Base-by-base conservation (phyloP, 192 early-diverging fungal species). In the Physocladia obscura region DNA sequence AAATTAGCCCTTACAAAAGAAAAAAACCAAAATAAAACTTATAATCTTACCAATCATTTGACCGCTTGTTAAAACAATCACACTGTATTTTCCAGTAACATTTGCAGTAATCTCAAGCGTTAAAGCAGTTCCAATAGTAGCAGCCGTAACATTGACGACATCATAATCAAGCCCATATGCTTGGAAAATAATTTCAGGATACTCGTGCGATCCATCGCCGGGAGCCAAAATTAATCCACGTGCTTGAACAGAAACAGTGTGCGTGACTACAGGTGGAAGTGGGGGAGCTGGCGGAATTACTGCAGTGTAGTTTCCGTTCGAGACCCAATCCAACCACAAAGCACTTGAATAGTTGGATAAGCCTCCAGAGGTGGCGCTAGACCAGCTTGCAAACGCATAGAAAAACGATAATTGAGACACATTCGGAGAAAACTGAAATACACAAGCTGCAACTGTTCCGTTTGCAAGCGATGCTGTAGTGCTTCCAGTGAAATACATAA, bases 321-420 rank as follows among this genome's bases (percentile, higher is more conserved):
- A 47, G 11, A 47, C 44, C 44, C 44, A 47, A n/a, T n/a, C n/a
- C 11, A 47, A n/a, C 44, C 44, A 47, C 11, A 47, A 13, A 13
- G 11, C 44, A n/a, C n/a, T 47, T 11, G 44, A 13, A n/a, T 47
- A 47, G 11, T n/a, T 47, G 11, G 44, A 47, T 13, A 47, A 13
- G n/a, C 44, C 44, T n/a, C n/a, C 11, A 47, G n/a, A n/a, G 44
- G 11, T 47, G 44, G 11, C 44, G n/a, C 11, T 47, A 13, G 44
- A 11, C 44, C 44, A 47, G n/a, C 11, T n/a, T 11, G 44, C 44
- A n/a, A n/a, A 13, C 44, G 11, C 11, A n/a, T 74, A 74, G 82
- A 29, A 80, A 76, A 80, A 80, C 24, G 75, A 39, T 79, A 80
- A 79, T 48, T 80, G 74, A 55, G 82, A 11, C n/a, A 11, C 11